phyloP scores from a whole-genome alignment of 345 rosid species.

The Bruguiera sexangula region DNA sequence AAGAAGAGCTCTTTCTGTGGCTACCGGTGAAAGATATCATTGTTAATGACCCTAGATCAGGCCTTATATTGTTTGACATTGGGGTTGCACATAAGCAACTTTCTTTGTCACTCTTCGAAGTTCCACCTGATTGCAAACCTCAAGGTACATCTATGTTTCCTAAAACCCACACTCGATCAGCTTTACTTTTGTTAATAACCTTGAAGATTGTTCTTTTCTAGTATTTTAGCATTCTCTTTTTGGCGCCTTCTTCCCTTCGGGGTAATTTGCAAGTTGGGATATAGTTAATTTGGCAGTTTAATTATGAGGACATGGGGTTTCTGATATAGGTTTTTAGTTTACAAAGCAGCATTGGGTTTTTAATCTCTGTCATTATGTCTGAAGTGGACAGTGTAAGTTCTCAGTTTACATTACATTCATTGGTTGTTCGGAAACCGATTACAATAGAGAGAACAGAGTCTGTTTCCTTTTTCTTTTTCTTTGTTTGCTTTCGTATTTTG shows the following conservation, averaged over 20 bases:
- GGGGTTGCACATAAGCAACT: slow-evolving; percentile 82
- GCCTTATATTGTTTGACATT: slow-evolving; percentile 81
- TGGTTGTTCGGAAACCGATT: slow-evolving; percentile 10
- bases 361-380: background rate
- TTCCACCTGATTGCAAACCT: slow-evolving; percentile 72
- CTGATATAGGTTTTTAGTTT: background rate
- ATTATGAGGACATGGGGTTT: background rate
- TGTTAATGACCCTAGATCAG: slow-evolving; percentile 71
- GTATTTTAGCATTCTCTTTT: background rate
- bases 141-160: slow-evolving; percentile 34
- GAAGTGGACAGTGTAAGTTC: background rate
- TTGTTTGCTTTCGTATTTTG: slow-evolving; percentile 1
- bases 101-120: slow-evolving; percentile 79
- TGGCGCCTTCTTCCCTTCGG: background rate
- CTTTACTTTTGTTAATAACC: background rate
- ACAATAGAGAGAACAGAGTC: background rate
- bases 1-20: slow-evolving; percentile 88
- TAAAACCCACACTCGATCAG: background rate
- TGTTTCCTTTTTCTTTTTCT: slow-evolving; percentile 10
- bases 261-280: background rate
- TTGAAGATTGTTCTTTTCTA: background rate
- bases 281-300: background rate
- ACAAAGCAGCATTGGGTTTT: background rate
- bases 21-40: slow-evolving; percentile 73
- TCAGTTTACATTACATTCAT: slow-evolving; percentile 6